Percentiles rank a stretch among this genome's conserved stretches.
Conservation (phyloP, 345 rosid species). For the Draba incana region DNA sequence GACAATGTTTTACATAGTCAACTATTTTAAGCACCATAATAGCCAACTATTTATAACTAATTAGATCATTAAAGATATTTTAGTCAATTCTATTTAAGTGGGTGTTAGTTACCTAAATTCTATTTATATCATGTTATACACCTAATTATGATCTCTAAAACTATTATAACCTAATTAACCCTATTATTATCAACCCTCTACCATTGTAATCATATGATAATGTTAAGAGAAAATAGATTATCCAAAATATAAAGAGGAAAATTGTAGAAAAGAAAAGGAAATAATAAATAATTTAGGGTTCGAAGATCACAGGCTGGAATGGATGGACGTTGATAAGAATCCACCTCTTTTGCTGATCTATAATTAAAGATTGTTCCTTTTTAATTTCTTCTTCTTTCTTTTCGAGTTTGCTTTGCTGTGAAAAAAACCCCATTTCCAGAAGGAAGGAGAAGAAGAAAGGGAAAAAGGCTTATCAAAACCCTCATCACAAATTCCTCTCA, state of each 20-base stretch:
- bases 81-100: too few relatives aligned
- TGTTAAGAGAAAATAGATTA: constrained; percentile 4
- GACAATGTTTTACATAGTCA: too few relatives aligned
- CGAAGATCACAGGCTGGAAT: constrained; percentile 43
- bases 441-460: constrained; percentile 16
- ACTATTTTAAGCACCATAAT: too few relatives aligned
- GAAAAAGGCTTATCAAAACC: constrained; percentile 36
- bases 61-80: too few relatives aligned
- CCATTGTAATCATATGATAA: background rate
- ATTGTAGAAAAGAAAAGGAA: background rate
- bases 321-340: constrained; percentile 37
- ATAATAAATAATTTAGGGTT: constrained; percentile 19
- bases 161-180: too few relatives aligned
- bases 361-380: constrained; percentile 2
- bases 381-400: constrained; percentile 8
- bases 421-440: constrained; percentile 4
- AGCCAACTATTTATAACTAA: too few relatives aligned
- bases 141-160: too few relatives aligned
- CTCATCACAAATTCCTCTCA: constrained; percentile 12
- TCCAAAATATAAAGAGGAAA: background rate
- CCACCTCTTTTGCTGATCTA: constrained; percentile 35
- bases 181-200: background rate
- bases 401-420: constrained; percentile 27
- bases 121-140: too few relatives aligned
- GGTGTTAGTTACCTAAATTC: too few relatives aligned